These are phyloP conservation scores for Platismatia glauca DNA, from an alignment of 495 filamentous ascomycete species.

Conservation along the genomic window DNA sequence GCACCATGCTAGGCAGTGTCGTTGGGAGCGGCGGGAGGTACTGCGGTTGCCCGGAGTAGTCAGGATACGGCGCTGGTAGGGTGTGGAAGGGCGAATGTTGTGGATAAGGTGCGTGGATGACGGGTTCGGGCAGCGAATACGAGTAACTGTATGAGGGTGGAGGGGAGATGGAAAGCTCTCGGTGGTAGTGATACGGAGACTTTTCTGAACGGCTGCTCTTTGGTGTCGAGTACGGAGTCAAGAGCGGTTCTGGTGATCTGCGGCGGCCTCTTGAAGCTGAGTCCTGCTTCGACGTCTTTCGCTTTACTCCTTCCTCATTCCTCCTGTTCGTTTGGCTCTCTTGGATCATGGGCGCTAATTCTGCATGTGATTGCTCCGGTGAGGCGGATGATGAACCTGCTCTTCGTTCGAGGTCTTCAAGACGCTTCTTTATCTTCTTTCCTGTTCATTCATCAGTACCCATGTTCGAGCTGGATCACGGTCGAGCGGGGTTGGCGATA, in stretches of 20 bases:
- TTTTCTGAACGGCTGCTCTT: constrained; percentile 43
- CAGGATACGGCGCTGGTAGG: constrained; percentile 48
- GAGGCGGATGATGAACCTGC: constrained; percentile 74
- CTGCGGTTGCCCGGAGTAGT: constrained; percentile 47
- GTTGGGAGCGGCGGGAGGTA: constrained; percentile 56
- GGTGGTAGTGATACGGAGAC: constrained; percentile 61
- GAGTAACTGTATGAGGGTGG: constrained; percentile 67
- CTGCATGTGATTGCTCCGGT: constrained; percentile 53
- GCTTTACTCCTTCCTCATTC: constrained; percentile 38
- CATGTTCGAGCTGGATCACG: constrained; percentile 3
- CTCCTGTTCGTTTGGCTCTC: constrained; percentile 21
- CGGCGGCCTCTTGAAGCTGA: constrained; percentile 37
- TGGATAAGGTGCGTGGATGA: constrained; percentile 55
- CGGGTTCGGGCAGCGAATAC: constrained; percentile 56
- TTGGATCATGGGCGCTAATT: constrained; percentile 30
- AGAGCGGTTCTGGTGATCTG: constrained; percentile 34
- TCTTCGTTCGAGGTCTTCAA: constrained; percentile 91
- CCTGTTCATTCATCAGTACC: constrained; percentile 43
- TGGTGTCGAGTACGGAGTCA: constrained; percentile 35
- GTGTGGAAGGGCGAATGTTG: constrained; percentile 57
- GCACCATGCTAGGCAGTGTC: constrained; percentile 59
- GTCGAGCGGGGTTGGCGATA: constrained; percentile 25
- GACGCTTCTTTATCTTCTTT: constrained; percentile 96
- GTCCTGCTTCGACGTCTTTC: constrained; percentile 41
- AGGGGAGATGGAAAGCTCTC: constrained; percentile 60